Base-by-base conservation (phyloP, 441 rosid genomes). In the Jatropha podagrica region DNA sequence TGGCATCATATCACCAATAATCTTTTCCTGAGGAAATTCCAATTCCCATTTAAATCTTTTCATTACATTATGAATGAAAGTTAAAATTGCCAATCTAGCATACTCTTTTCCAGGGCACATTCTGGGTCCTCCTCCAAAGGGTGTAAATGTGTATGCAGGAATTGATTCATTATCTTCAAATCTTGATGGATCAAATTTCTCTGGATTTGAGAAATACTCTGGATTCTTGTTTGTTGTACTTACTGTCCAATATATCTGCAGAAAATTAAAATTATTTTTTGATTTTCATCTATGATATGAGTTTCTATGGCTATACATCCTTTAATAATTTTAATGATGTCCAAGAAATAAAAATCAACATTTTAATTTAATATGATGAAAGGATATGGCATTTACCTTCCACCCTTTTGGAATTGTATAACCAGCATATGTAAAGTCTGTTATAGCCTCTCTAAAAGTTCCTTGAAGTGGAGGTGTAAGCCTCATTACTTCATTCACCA, bases 41-140 rank as follows among this genome's bases (percentile, higher is more conserved):
- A 71, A 13, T 26, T 76, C 81, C 86, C 81, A 84, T 15, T 68
- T 75, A 7, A 74, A 84, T 69, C 78, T 84, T 56, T 60, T 81
- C 14, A 79, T 77, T 9, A 79, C 71, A 20, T 84, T 75, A 67
- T 78, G 84, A 10, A 84, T 73, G 46, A 84, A 84, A 1, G 80
- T 65, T 18, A 81, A 79, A 37, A 79, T 79, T 2, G 78, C 81
- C 6, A 81, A 52, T n/a, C 82, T 51, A 3, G 84, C 80, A 62
- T 83, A 78, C 65, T 83, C 84, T 65, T 80, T 83, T 51, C 84
- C 82, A 1, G 86, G 82, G 64, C 83, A 80, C 74, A 49, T 80
- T 12, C 78, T 41, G 0, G 83, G 83, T 8, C 83, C 84, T 4
- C 82, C 80, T n/a, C 86, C 84, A 18, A 83, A 84, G 6, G 86